A percentile compares a stretch with the other conserved stretches of the same genome.
phyloP scores from a whole-genome alignment of 805 yeast genomes.

The Hanseniaspora lachancei region DNA sequence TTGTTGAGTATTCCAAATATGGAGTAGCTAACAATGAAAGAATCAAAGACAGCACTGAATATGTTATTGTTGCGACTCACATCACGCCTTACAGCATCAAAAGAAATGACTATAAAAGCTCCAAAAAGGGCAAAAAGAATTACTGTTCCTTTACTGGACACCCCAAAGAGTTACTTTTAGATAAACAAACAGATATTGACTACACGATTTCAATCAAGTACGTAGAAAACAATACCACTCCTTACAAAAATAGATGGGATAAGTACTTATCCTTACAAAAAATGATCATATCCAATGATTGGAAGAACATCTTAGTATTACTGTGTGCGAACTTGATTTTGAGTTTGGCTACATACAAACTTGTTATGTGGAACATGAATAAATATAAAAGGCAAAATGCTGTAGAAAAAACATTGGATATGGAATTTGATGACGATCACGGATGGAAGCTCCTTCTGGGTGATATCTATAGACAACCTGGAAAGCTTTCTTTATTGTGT shows the following conservation, averaged over 20 bases:
- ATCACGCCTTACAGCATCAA: constrained; percentile 56
- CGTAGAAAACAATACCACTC: constrained; percentile 45
- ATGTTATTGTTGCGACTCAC: constrained; percentile 81
- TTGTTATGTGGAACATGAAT: constrained; percentile 72
- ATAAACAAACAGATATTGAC: constrained; percentile 42
- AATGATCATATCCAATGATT: constrained; percentile 92
- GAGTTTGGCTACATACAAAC: constrained; percentile 65
- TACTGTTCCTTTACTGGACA: constrained; percentile 24
- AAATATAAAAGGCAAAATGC: constrained; percentile 73
- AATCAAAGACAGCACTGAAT: constrained; percentile 48
- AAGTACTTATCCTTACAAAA: constrained; percentile 83
- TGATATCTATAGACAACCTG: constrained; percentile 82
- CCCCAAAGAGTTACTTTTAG: constrained; percentile 39
- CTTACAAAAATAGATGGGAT: constrained; percentile 99
- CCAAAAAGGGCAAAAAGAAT: constrained; percentile 21
- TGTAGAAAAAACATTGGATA: constrained; percentile 38
- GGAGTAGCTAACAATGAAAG: constrained; percentile 29
- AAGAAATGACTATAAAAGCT: constrained; percentile 22
- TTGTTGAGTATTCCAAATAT: constrained; percentile 44
- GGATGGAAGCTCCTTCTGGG: constrained; percentile 97
- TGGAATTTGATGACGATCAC: constrained; percentile 77
- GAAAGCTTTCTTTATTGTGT: constrained; percentile 54
- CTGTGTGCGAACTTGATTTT: constrained; percentile 65
- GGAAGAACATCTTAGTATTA: constrained; percentile 72
- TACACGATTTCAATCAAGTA: constrained; percentile 80